Conservation (phyloP, 306 rosid species). For the cucumber (Cucumis sativus) region Cucumber_9930_V3 NC_026661.2:5375001-5375500, state of each 20-base stretch:
- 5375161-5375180: constrained; percentile 17
- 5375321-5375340: constrained; percentile 39
- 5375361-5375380: background rate
- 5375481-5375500: constrained; percentile 47
- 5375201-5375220: background rate
- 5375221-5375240: background rate
- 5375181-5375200: constrained; percentile 42
- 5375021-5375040: background rate
- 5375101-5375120: constrained; percentile 92
- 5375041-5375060: constrained; percentile 27
- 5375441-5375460: constrained; percentile 57
- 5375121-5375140: constrained; percentile 55
- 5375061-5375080: constrained; percentile 49
- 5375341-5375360: constrained; percentile 51
- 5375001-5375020: background rate
- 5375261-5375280: constrained; percentile 33
- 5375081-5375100: constrained; percentile 43
- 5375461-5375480: constrained; percentile 54
- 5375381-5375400: background rate
- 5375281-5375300: constrained; percentile 41
- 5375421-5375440: constrained; percentile 5
- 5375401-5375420: constrained; percentile 1
- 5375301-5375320: constrained; percentile 46
- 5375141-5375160: constrained; percentile 84
- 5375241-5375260: background rate